Evolutionary conservation across 108 stramenopile genomes (phyloP).

Genomic region (Asterionellopsis glacialis): DNA sequence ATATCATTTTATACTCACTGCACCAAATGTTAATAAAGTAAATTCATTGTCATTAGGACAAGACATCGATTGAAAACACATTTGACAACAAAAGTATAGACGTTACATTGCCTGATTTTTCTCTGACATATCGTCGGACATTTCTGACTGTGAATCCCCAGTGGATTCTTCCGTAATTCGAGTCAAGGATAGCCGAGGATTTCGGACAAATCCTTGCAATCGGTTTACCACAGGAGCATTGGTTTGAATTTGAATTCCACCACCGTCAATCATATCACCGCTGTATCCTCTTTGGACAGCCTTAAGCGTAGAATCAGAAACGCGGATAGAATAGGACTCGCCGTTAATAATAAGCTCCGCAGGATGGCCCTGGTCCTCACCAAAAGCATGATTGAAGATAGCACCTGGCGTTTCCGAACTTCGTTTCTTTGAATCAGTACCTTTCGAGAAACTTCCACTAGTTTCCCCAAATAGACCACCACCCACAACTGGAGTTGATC

Average conservation of each 20-base stretch:
- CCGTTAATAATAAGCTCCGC: conserved; percentile 65
- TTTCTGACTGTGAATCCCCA: conserved; percentile 15
- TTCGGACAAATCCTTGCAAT: conserved; percentile 52
- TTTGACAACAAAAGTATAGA: too few relatives aligned
- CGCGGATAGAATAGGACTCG: conserved; percentile 56
- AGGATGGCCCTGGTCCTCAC: conserved; percentile 18
- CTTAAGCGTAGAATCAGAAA: conserved; percentile 41
- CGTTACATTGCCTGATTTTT: neutral
- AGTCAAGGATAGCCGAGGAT: conserved; percentile 17
- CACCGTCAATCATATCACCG: conserved; percentile 41
- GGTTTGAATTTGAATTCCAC: conserved; percentile 31
- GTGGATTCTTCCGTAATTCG: conserved; percentile 13
- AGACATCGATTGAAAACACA: too few relatives aligned
- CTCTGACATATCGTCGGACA: conserved; percentile 21
- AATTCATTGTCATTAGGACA: too few relatives aligned
- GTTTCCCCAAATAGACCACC: conserved; percentile 95
- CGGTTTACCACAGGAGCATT: conserved; percentile 54
- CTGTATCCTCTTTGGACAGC: conserved; percentile 48
- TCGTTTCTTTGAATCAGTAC: neutral
- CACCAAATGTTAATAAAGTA: too few relatives aligned
- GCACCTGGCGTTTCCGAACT: conserved; percentile 15
- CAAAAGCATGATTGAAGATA: conserved; percentile 4
- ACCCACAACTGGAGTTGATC: conserved; percentile 94
- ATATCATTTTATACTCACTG: too few relatives aligned
- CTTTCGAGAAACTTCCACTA: neutral